Evolutionary conservation across 441 rosid species (phyloP), one percentile per base, ranked within the genome.

Genomic region (Bruguiera hainesii): DNA sequence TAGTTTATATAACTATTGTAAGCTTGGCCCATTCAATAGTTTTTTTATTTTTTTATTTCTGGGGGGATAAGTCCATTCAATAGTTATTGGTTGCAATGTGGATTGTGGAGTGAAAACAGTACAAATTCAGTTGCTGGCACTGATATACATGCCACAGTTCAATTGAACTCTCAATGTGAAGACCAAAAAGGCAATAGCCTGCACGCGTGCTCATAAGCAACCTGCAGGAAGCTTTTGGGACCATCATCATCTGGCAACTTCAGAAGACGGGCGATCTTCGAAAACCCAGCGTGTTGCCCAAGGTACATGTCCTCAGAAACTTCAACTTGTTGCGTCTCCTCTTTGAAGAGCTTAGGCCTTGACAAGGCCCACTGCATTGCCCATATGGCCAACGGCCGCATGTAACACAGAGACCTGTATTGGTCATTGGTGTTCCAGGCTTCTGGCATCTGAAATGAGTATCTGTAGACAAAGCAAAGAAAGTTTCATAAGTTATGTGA

Each of bases 311-410:
- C 71, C 56, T 68, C 69, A 70, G 6, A 23, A 61, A 67, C 68
- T 65, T 50, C 77, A 29, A 53, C 58, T 10, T 51, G 58, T 19
- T 52, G 64, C 73, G 29, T 57, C 53, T 53, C 76, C 71, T 81
- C 66, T 56, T 26, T 50, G 19, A 52, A 64, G 26, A 70, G 65
- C 64, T 70, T 79, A 0, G 84, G 78, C 61, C 75, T 78, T 9
- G 89, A 73, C 29, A 90, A 61, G 19, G 96, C 96, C 97, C 95
- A 90, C 65, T 90, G 98, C 95, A 89, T 90, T 57, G 85, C 91
- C 98, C 98, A 90, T 75, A 93, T 89, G 18, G 95, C 97, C 76
- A 87, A 76, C 5, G 97, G 96, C 37, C 98, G 84, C 97, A 93
- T 90, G 79, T 91, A 91, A 51, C 81, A 75, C 23, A 89, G 61